phyloP scores from a whole-genome alignment of 2,329 filamentous ascomycete genomes.

The Bipolaris victoriae region DNA sequence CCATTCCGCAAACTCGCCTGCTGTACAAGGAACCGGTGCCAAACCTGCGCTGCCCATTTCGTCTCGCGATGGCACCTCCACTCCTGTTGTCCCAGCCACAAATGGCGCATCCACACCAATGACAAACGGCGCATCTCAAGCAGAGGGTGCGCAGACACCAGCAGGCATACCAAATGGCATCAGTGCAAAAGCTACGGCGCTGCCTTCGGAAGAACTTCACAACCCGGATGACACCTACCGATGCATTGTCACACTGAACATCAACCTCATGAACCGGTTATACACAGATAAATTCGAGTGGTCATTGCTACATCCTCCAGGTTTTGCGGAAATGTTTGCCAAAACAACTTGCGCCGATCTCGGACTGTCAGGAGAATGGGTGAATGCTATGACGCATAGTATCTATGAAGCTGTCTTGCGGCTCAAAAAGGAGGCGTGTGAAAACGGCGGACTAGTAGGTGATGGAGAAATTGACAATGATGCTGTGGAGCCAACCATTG shows the following conservation, averaged over 20 bases:
- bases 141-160: conserved; percentile 54
- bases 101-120: conserved; percentile 64
- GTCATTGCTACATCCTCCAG: conserved; percentile 90
- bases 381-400: conserved; percentile 90
- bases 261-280: conserved; percentile 87
- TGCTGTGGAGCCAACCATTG: conserved; percentile 73
- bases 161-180: conserved; percentile 62
- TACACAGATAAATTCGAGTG: conserved; percentile 99
- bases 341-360: conserved; percentile 92
- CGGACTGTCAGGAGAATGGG: conserved; percentile 89
- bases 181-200: conserved; percentile 71
- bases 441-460: conserved; percentile 82
- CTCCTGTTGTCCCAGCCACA: conserved; percentile 53
- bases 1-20: conserved; percentile 60
- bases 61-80: conserved; percentile 60
- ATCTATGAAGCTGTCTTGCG: conserved; percentile 95
- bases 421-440: conserved; percentile 94
- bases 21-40: conserved; percentile 37
- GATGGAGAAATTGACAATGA: conserved; percentile 85
- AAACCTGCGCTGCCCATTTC: conserved; percentile 47
- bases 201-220: conserved; percentile 71
- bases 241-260: conserved; percentile 87
- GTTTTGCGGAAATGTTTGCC: conserved; percentile 90
- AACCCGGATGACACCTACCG: conserved; percentile 95
- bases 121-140: conserved; percentile 53